Conservation (phyloP, 805 yeast genomes). For the Candida rishiriensis region DNA sequence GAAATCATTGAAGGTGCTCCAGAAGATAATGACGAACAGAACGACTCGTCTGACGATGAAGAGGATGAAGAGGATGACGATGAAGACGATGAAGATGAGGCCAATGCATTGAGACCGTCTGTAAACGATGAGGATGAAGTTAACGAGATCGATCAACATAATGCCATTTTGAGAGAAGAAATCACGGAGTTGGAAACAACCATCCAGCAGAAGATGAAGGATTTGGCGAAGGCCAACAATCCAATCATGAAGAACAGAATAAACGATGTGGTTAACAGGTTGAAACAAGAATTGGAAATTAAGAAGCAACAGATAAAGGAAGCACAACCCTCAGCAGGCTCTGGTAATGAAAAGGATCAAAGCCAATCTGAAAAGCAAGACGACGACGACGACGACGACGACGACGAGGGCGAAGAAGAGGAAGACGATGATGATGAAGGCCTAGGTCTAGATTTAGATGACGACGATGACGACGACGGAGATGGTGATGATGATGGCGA, state of each 20-base stretch:
- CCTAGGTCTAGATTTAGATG: slow-evolving; percentile 25
- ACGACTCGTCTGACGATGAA: slow-evolving; percentile 46
- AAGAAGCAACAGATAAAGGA: slow-evolving; percentile 60
- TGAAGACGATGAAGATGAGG: slow-evolving; percentile 46
- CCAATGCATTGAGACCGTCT: slow-evolving; percentile 27
- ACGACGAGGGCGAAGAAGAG: slow-evolving; percentile 38
- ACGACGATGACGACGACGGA: slow-evolving; percentile 24
- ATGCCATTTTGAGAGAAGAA: slow-evolving; percentile 78
- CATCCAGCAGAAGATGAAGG: slow-evolving; percentile 67
- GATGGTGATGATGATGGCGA: slow-evolving; percentile 20
- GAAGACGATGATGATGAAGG: slow-evolving; percentile 17
- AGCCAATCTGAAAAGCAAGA: slow-evolving; percentile 22
- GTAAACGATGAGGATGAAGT: slow-evolving; percentile 33
- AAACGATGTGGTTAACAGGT: slow-evolving; percentile 69
- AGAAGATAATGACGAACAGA: slow-evolving; percentile 42
- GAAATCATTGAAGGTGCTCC: slow-evolving; percentile 41
- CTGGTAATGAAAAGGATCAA: slow-evolving; percentile 26
- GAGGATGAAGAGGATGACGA: slow-evolving; percentile 40
- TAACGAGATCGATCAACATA: slow-evolving; percentile 53
- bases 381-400: slow-evolving; percentile 64
- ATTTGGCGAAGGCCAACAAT: slow-evolving; percentile 68
- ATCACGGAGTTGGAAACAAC: slow-evolving; percentile 76
- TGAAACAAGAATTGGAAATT: slow-evolving; percentile 76
- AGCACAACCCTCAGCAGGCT: slow-evolving; percentile 27
- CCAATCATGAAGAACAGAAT: slow-evolving; percentile 86